Base-by-base conservation (phyloP, 2,329 filamentous ascomycete species). In the Xylaria sp. region DNA sequence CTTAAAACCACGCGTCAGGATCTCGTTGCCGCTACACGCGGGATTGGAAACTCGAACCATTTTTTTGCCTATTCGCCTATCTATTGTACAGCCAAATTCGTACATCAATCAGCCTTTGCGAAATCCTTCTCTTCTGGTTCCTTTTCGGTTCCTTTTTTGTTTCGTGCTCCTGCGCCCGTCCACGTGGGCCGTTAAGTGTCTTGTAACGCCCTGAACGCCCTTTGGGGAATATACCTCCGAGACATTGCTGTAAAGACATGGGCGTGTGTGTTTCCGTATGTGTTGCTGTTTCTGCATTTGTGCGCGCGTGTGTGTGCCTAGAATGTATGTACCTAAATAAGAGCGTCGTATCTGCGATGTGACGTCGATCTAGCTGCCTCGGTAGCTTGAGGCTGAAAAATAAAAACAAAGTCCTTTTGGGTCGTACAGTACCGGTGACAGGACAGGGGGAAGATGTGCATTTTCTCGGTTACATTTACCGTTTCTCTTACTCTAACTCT, bases 311-410 rank as follows among this genome's bases (percentile, higher is more conserved):
- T 37, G 3, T 28, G 28, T 28, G 28, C 34, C 34, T 37, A 10
- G 10, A 37, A 37, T 37, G 34, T 25, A 25, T 1, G 23, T 28
- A 10, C 34, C 34, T 37, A 7, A 46, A 46, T 4, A 46, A 46
- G 41, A n/a, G 41, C 23, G 48, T 41, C 59, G 46, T 62, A 52
- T 52, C 41, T 52, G 59, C 48, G 48, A 62, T 62, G 46, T 52
- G 59, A 52, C 59, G 44, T 51, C 46, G 59, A 52, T n/a, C 7
- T 20, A 8, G 44, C 1, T 23, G 39, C 18, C 18, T 46, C 46
- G 8, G 5, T 28, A 28, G 1, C 28, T 15, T 52, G 46, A 51
- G 58, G 46, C 59, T 62, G 59, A 46, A 46, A 37, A 28, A 37
- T 9, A 37, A 37, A 37, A 37, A 37, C 39, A 51, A 15, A 5